Evolutionary conservation across 106 monocot species (phyloP), one percentile per base, ranked within the genome.

Genomic region (Triglochin maritima): DNA sequence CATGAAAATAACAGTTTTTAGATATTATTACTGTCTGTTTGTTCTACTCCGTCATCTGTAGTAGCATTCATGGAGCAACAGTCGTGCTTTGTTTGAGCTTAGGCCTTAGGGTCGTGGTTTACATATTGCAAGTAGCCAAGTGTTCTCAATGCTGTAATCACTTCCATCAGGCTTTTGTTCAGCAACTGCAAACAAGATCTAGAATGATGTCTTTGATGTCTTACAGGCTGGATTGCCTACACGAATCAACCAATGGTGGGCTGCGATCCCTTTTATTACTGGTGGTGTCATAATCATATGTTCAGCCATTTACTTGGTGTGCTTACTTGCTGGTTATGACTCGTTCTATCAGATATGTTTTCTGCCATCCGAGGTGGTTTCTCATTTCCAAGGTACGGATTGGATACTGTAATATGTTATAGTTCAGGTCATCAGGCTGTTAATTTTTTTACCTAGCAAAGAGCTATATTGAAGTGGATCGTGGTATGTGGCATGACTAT

Each of bases 301-400:
- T 56, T 54, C 69, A 4, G 53, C 29, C 4, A 69, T 76, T 15
- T 76, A 76, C 56, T 14, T 76, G 60, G 76, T 76, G 44, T 76
- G 76, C 62, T 76, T 76, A 55, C 56, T 76, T 12, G 16, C 68
- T 56, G 76, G 76, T 12, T 76, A 69, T 45, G 76, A 76, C n/a
- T 68, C 68, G 2, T 76, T 69, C 62, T 42, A 46, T 17, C 15
- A 63, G 47, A 51, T 76, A 50, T 76, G 76, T 56, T 76, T 76
- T 54, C 57, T 67, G 61, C 76, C 76, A 7, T 44, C 69, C 10
- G 69, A 76, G 44, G 68, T 76, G 62, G 41, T 76, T n/a, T 68
- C 62, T 9, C 68, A 67, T 42, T 63, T 69, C 44, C 76, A 76
- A 76, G 76, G 76, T 76, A 50, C 16, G 48, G 4, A 9, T 17